These are phyloP conservation scores for Dryas integrifolia DNA, from an alignment of 331 rosid species.

Conservation along the genomic window DNA sequence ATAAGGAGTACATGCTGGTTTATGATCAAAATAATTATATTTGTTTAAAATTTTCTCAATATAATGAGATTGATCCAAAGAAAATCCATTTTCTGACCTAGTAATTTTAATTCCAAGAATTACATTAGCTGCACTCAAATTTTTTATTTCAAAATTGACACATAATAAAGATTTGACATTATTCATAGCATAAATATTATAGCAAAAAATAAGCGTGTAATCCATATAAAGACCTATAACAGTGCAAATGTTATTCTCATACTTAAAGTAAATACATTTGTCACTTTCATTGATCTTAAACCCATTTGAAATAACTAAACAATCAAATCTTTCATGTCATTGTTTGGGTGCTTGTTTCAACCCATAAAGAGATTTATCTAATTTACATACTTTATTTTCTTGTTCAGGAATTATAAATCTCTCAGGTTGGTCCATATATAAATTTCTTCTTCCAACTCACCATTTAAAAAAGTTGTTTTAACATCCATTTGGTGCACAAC, in stretches of 20 bases:
- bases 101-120: not conserved
- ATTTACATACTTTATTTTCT: not conserved
- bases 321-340: not conserved
- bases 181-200: not conserved
- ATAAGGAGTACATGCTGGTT: slow-evolving; percentile 3
- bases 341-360: not conserved
- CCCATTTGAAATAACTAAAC: not conserved
- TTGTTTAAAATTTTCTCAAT: not conserved
- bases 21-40: slow-evolving; percentile 4
- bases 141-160: not conserved
- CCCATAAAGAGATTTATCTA: not conserved
- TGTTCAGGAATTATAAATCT: not conserved
- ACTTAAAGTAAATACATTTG: not conserved
- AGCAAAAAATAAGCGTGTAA: not conserved
- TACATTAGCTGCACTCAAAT: not conserved
- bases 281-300: not conserved
- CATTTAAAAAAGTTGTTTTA: not conserved
- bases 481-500: not conserved
- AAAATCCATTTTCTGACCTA: not conserved
- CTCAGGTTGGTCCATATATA: not conserved
- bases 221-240: not conserved
- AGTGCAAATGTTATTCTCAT: not conserved
- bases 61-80: not conserved
- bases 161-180: not conserved
- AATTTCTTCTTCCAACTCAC: not conserved